Evolutionary conservation across 2,329 filamentous ascomycete species (phyloP).

Genomic region (Fusarium redolens): DNA sequence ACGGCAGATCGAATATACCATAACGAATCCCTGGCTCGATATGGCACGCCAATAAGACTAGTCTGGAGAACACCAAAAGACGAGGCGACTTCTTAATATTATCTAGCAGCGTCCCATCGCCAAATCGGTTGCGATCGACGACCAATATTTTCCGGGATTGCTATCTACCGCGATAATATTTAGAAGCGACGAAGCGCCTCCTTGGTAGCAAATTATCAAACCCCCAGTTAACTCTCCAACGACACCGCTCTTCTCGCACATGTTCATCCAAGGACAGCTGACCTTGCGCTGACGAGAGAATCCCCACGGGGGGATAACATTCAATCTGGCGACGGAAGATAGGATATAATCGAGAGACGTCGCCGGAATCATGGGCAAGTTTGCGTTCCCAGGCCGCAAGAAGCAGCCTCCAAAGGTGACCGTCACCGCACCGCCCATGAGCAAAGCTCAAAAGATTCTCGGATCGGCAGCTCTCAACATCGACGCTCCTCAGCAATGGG

Average conservation of each 20-base stretch:
- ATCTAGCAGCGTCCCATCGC: neutral
- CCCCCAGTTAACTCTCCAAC: neutral
- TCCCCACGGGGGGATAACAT: slow-evolving; percentile 30
- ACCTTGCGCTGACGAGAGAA: slow-evolving; percentile 38
- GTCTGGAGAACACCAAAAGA: slow-evolving; percentile 7
- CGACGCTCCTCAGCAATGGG: slow-evolving; percentile 34
- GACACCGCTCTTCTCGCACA: slow-evolving; percentile 33
- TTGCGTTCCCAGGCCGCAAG: slow-evolving; percentile 45
- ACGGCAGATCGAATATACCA: slow-evolving; percentile 3
- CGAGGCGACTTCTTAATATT: slow-evolving; percentile 16
- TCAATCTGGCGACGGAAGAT: slow-evolving; percentile 24
- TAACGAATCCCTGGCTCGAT: neutral
- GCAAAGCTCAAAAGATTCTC: slow-evolving; percentile 46
- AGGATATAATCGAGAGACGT: slow-evolving; percentile 3
- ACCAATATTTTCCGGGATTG: neutral
- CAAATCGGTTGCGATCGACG: slow-evolving; percentile 8
- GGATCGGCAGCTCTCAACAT: slow-evolving; percentile 42
- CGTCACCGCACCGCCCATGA: slow-evolving; percentile 43
- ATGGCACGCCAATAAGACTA: slow-evolving; percentile 25
- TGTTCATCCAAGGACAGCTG: slow-evolving; percentile 36
- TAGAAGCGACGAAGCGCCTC: neutral
- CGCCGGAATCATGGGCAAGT: slow-evolving; percentile 43
- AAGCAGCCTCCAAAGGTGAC: slow-evolving; percentile 45
- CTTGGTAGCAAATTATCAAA: slow-evolving; percentile 1
- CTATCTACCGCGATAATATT: neutral